These are phyloP conservation scores for Pleurotus djamor DNA, from an alignment of 768 basidiomycete genomes.

Conservation along the genomic window DNA sequence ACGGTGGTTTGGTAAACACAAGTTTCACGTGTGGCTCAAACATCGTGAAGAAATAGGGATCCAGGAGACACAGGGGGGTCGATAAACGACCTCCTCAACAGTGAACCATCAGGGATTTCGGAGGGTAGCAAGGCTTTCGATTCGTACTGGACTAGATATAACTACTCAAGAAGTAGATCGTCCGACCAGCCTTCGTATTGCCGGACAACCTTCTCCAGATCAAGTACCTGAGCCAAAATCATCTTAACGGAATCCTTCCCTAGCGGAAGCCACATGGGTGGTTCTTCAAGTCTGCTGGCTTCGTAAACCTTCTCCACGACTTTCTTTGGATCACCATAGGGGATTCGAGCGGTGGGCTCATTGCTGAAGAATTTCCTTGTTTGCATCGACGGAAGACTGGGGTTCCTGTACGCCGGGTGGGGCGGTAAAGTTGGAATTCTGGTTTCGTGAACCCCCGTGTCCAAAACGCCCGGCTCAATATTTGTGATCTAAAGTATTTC, in stretches of 20 bases:
- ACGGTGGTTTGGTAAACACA: too few species aligned
- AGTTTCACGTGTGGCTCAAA: too few species aligned
- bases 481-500: not conserved
- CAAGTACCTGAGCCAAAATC: not conserved
- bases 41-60: too few species aligned
- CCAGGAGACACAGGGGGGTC: too few species aligned
- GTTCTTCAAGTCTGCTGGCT: not conserved
- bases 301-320: not conserved
- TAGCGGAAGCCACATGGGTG: not conserved
- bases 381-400: not conserved
- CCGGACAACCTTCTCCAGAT: not conserved
- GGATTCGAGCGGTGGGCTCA: too few species aligned
- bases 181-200: not conserved
- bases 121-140: too few species aligned
- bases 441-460: not conserved
- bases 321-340: not conserved
- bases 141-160: too few species aligned
- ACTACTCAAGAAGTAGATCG: not conserved
- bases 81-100: too few species aligned
- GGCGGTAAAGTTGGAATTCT: not conserved
- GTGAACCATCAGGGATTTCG: too few species aligned
- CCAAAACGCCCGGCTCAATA: not conserved
- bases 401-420: constrained; percentile 1
- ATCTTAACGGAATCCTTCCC: not conserved
- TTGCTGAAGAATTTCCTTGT: too few species aligned